A percentile compares a stretch with the other conserved stretches of the same genome.
Conservation (phyloP, 192 early-diverging fungal species). For the Backusella circina region DNA sequence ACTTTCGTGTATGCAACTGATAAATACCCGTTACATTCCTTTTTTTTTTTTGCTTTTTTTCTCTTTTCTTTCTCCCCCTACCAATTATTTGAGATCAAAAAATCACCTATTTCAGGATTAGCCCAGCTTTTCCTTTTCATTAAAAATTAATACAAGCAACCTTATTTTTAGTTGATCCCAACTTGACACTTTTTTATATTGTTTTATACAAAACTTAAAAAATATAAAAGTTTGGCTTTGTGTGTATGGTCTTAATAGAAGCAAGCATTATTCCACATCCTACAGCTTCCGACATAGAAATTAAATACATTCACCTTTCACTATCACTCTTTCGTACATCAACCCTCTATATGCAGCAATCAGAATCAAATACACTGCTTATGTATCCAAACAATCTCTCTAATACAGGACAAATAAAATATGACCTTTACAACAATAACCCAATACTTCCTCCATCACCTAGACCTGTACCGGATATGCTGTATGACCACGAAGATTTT, state of each 20-base stretch:
- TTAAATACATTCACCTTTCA: neutral
- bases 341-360: neutral
- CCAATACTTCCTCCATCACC: neutral
- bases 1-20: neutral
- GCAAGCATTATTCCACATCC: neutral
- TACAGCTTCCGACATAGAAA: neutral
- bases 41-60: neutral
- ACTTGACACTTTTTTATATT: neutral
- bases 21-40: constrained; percentile 3
- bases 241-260: neutral
- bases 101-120: neutral
- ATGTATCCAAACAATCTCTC: neutral
- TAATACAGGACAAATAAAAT: neutral
- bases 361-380: neutral
- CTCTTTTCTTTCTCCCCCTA: neutral
- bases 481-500: constrained; percentile 4
- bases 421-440: neutral
- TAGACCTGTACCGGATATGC: neutral
- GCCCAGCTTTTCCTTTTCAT: neutral
- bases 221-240: neutral
- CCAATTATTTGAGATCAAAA: constrained; percentile 3
- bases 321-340: neutral
- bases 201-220: neutral
- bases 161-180: neutral
- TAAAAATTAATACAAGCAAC: constrained; percentile 3